A percentile compares a stretch with the other conserved stretches of the same genome.
Conservation (phyloP, 108 stramenopile genomes). For the Conticribra weissflogii region DNA sequence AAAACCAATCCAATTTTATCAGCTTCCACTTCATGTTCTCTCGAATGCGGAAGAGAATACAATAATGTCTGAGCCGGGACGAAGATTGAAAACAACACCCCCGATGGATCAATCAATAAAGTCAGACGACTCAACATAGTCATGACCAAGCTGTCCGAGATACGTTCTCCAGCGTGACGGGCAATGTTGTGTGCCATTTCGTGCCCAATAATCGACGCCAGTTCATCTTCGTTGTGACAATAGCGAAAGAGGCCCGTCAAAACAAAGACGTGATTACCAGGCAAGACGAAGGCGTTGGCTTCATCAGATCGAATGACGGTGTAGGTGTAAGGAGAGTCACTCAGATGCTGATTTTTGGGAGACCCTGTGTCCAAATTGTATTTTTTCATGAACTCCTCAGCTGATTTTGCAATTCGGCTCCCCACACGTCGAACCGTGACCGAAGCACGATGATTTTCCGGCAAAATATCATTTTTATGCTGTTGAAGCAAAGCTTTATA, state of each 20-base stretch:
- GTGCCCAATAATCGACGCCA: slow-evolving; percentile 75
- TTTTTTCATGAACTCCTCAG: slow-evolving; percentile 37
- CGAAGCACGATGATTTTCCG: slow-evolving; percentile 66
- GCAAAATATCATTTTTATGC: slow-evolving; percentile 58
- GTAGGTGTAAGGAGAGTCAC: slow-evolving; percentile 60
- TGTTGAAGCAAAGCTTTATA: slow-evolving; percentile 60
- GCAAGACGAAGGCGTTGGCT: slow-evolving; percentile 88
- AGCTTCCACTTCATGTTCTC: slow-evolving; percentile 80
- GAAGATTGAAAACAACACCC: slow-evolving; percentile 59
- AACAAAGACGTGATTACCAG: slow-evolving; percentile 86
- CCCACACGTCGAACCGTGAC: slow-evolving; percentile 76
- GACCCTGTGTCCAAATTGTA: slow-evolving; percentile 14
- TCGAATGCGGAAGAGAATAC: slow-evolving; percentile 71
- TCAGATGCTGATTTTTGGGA: too few relatives aligned
- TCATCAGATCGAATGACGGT: slow-evolving; percentile 73
- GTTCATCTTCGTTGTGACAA: slow-evolving; percentile 78
- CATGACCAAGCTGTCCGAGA: slow-evolving; percentile 58
- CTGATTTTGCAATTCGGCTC: slow-evolving; percentile 68
- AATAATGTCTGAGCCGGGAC: slow-evolving; percentile 64
- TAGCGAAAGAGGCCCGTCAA: slow-evolving; percentile 76
- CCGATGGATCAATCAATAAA: slow-evolving; percentile 77
- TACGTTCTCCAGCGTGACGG: slow-evolving; percentile 79
- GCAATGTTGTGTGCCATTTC: slow-evolving; percentile 82
- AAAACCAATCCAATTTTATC: slow-evolving; percentile 82
- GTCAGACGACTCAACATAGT: slow-evolving; percentile 55